A percentile compares a stretch with the other conserved stretches of the same genome.
Conservation (phyloP, 192 early-diverging fungal genomes). For the Coemansia javaensis region DNA sequence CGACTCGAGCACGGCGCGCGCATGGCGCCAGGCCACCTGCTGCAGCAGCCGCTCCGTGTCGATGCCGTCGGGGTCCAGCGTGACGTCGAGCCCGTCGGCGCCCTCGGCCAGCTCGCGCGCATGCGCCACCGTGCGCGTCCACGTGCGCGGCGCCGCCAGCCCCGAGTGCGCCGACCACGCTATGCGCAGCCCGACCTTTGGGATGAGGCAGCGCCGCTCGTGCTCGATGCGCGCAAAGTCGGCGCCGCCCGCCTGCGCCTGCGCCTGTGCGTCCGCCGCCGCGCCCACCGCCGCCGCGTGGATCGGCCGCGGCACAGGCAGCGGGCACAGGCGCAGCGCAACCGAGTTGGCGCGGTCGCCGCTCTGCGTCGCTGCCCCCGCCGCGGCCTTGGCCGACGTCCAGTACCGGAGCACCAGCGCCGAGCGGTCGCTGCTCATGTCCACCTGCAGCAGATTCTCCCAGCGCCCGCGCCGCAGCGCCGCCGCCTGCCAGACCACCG, state of each 20-base stretch:
- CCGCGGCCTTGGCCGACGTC: constrained; percentile 29
- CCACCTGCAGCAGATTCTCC: constrained; percentile 40
- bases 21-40: constrained; percentile 40
- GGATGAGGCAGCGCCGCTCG: constrained; percentile 34
- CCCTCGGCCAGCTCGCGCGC: constrained; percentile 6
- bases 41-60: constrained; percentile 30
- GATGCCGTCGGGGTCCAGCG: constrained; percentile 19
- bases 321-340: constrained; percentile 15
- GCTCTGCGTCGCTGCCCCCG: neutral
- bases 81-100: neutral
- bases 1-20: constrained; percentile 23
- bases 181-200: constrained; percentile 32
- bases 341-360: constrained; percentile 15
- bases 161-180: constrained; percentile 37
- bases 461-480: constrained; percentile 38
- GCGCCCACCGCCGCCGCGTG: constrained; percentile 38
- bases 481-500: constrained; percentile 58
- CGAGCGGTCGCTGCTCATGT: constrained; percentile 26
- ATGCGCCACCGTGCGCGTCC: constrained; percentile 33
- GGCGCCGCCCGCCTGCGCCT: constrained; percentile 1
- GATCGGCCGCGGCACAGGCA: constrained; percentile 41
- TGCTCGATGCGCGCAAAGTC: constrained; percentile 36
- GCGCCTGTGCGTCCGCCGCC: too few species aligned
- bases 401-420: constrained; percentile 36
- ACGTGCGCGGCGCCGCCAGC: constrained; percentile 8